Conservation (phyloP, 306 rosid genomes). For the Inga leiocalycina region DNA sequence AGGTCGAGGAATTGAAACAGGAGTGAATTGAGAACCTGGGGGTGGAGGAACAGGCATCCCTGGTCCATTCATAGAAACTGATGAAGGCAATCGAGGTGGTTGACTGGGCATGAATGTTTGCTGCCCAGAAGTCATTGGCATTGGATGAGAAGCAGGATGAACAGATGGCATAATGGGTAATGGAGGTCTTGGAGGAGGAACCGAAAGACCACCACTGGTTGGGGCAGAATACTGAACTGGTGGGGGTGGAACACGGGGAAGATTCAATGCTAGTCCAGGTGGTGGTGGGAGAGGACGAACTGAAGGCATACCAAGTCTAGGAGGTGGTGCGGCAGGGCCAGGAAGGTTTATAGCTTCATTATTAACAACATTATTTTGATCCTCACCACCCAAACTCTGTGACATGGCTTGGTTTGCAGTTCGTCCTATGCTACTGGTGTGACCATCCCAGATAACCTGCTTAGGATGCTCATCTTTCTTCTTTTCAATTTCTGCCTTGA, state of each 20-base stretch:
- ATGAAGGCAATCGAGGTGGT: constrained; percentile 66
- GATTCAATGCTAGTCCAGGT: constrained; percentile 86
- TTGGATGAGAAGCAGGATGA: constrained; percentile 70
- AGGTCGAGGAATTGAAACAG: constrained; percentile 52
- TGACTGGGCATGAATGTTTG: constrained; percentile 60
- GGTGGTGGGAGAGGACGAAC: constrained; percentile 95
- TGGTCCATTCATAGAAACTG: constrained; percentile 58
- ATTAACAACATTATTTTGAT: constrained; percentile 58
- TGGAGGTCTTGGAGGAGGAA: constrained; percentile 72
- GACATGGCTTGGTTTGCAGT: constrained; percentile 96
- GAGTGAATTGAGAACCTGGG: constrained; percentile 88
- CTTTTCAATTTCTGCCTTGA: constrained; percentile 96
- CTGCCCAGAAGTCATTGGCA: constrained; percentile 67
- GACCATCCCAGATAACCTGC: constrained; percentile 99
- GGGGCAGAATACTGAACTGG: constrained; percentile 66
- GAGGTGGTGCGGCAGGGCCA: constrained; percentile 96
- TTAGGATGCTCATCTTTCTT: constrained; percentile 95
- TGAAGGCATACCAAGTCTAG: constrained; percentile 78
- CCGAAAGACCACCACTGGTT: constrained; percentile 56
- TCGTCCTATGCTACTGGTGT: constrained; percentile 94
- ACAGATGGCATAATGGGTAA: constrained; percentile 61
- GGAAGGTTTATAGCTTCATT: constrained; percentile 66
- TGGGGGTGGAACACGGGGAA: constrained; percentile 70
- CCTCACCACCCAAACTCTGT: constrained; percentile 70
- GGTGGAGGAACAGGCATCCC: constrained; percentile 78